Conservation (phyloP, 768 basidiomycete genomes). For the Boletus barrowsii region DNA sequence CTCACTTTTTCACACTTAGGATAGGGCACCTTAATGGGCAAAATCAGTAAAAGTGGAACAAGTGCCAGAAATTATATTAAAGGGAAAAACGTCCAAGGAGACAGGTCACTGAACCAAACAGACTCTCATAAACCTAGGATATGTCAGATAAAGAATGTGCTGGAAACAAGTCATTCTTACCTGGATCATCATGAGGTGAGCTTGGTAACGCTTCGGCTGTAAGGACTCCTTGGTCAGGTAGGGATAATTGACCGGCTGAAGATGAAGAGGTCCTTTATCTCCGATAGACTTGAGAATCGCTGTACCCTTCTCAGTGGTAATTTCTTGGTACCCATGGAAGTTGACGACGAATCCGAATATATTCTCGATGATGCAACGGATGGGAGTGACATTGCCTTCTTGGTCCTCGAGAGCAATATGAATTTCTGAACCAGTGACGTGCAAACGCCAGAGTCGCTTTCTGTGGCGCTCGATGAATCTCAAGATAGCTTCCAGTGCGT, state of each 20-base stretch:
- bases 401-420: constrained; percentile 91
- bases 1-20: too few relatives aligned
- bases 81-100: constrained; percentile 73
- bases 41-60: too few relatives aligned
- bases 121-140: constrained; percentile 56
- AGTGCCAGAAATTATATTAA: too few relatives aligned
- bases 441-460: constrained; percentile 95
- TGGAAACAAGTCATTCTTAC: constrained; percentile 24
- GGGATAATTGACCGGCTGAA: constrained; percentile 89
- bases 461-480: constrained; percentile 99
- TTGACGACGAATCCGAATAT: constrained; percentile 99
- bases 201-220: constrained; percentile 98
- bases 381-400: constrained; percentile 92
- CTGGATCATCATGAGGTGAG: constrained; percentile 91
- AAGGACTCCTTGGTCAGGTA: constrained; percentile 98
- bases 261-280: constrained; percentile 93
- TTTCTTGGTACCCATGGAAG: constrained; percentile 97
- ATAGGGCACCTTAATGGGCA: too few relatives aligned
- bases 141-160: constrained; percentile 1
- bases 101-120: constrained; percentile 71
- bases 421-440: constrained; percentile 97
- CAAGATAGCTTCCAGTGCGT: constrained; percentile 94
- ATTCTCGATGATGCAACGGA: constrained; percentile 97
- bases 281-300: constrained; percentile 98
- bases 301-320: constrained; percentile 91